These are phyloP conservation scores for Acacia acuminata DNA, from an alignment of 306 rosid genomes.

Conservation along the genomic window DNA sequence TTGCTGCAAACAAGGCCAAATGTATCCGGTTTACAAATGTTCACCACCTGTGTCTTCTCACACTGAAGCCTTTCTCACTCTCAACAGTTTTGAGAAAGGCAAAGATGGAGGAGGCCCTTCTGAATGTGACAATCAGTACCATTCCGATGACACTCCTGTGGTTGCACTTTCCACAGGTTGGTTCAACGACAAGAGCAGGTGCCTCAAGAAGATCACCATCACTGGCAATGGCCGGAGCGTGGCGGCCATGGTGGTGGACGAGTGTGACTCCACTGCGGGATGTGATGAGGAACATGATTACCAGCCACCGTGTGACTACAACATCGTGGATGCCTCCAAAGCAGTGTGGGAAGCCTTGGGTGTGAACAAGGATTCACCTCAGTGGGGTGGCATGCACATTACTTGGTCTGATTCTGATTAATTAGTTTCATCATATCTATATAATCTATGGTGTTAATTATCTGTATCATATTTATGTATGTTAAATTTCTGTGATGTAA, in stretches of 20 bases:
- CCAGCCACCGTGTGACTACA: constrained; percentile 8
- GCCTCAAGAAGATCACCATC: constrained; percentile 34
- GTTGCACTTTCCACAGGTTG: not conserved
- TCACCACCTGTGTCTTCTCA: constrained; percentile 28
- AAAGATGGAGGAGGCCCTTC: constrained; percentile 15
- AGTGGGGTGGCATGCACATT: constrained; percentile 17
- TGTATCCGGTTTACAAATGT: constrained; percentile 30
- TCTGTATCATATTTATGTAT: not conserved
- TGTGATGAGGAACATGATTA: constrained; percentile 40
- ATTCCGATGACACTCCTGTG: not conserved
- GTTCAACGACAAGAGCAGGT: constrained; percentile 23
- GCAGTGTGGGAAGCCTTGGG: constrained; percentile 32
- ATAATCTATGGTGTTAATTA: not conserved
- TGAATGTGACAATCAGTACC: not conserved
- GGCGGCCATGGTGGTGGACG: constrained; percentile 43
- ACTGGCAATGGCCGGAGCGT: constrained; percentile 35
- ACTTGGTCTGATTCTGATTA: not conserved
- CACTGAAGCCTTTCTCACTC: constrained; percentile 36
- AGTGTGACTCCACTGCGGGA: constrained; percentile 43
- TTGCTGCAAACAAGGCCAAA: constrained; percentile 29
- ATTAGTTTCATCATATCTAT: not conserved
- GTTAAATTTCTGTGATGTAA: not conserved
- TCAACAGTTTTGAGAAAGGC: constrained; percentile 22
- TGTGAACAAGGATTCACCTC: not conserved
- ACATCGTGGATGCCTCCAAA: constrained; percentile 27